Percentiles rank a stretch among this genome's conserved stretches.
phyloP scores from a whole-genome alignment of 805 yeast species.

The Barnettozyma pratensis region DNA sequence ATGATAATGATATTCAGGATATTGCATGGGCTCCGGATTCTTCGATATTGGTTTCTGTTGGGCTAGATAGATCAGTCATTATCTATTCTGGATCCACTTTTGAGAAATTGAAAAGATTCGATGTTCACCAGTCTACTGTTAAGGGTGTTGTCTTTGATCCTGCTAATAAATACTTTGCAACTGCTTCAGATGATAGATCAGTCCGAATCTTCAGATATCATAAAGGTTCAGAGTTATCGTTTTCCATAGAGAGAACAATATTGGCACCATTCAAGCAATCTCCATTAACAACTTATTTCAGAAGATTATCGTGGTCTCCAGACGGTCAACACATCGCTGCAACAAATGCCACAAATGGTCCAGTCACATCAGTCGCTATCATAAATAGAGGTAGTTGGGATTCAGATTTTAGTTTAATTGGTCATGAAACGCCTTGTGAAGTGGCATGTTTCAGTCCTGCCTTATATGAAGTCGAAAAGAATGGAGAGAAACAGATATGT shows the following conservation, averaged over 20 bases:
- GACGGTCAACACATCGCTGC: conserved; percentile 85
- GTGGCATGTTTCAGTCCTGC: conserved; percentile 74
- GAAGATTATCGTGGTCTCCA: conserved; percentile 86
- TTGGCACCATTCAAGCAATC: conserved; percentile 82
- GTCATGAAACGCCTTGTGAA: conserved; percentile 84
- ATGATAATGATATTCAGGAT: conserved; percentile 96
- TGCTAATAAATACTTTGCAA: conserved; percentile 94
- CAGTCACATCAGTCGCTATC: conserved; percentile 67
- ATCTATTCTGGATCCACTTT: conserved; percentile 93
- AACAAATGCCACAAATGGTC: conserved; percentile 83
- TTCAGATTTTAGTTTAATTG: conserved; percentile 65
- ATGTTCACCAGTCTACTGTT: conserved; percentile 90
- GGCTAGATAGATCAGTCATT: conserved; percentile 86
- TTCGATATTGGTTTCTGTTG: conserved; percentile 84
- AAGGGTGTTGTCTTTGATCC: conserved; percentile 98
- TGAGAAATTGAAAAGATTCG: conserved; percentile 83
- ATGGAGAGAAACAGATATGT: conserved; percentile 33
- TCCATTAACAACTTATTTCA: conserved; percentile 87
- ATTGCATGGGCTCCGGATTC: conserved; percentile 98
- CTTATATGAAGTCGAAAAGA: conserved; percentile 37
- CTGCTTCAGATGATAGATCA: conserved; percentile 94
- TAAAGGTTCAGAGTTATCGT: conserved; percentile 69
- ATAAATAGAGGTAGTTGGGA: conserved; percentile 80
- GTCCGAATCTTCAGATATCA: conserved; percentile 84
- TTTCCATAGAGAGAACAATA: conserved; percentile 80